phyloP scores from a whole-genome alignment of 495 filamentous ascomycete species.

The Aspergillus cavernicola region DNA sequence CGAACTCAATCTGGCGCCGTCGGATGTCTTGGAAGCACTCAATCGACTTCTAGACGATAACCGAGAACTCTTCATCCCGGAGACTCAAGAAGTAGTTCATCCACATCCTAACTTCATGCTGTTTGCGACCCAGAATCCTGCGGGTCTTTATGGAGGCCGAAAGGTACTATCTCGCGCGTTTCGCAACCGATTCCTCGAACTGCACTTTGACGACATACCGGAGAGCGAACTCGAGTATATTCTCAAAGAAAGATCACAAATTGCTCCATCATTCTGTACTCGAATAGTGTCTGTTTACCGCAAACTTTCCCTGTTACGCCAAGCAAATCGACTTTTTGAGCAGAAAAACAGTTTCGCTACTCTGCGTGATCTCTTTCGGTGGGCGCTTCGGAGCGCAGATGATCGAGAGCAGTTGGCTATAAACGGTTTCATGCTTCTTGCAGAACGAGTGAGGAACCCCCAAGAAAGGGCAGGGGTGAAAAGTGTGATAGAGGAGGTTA shows the following conservation, averaged over 20 bases:
- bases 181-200: slow-evolving; percentile 91
- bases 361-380: slow-evolving; percentile 91
- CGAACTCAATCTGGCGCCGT: slow-evolving; percentile 93
- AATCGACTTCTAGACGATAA: slow-evolving; percentile 97
- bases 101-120: slow-evolving; percentile 96
- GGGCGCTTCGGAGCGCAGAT: slow-evolving; percentile 85
- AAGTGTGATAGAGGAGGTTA: slow-evolving; percentile 83
- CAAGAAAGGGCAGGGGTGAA: slow-evolving; percentile 84
- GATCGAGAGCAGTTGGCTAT: slow-evolving; percentile 82
- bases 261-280: slow-evolving; percentile 85
- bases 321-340: slow-evolving; percentile 87
- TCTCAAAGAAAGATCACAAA: slow-evolving; percentile 78
- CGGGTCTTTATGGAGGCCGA: slow-evolving; percentile 90
- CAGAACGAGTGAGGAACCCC: slow-evolving; percentile 86
- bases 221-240: slow-evolving; percentile 94
- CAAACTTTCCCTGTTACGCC: slow-evolving; percentile 81
- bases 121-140: slow-evolving; percentile 98
- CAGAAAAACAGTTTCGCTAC: slow-evolving; percentile 98
- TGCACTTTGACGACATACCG: slow-evolving; percentile 98
- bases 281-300: slow-evolving; percentile 93
- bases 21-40: slow-evolving; percentile 91
- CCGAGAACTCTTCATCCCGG: slow-evolving; percentile 92
- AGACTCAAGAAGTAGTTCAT: slow-evolving; percentile 89
- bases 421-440: slow-evolving; percentile 94
- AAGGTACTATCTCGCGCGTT: slow-evolving; percentile 93